A percentile compares a stretch with the other conserved stretches of the same genome.
Conservation (phyloP, 331 rosid genomes). For the Saraca asoca region DNA sequence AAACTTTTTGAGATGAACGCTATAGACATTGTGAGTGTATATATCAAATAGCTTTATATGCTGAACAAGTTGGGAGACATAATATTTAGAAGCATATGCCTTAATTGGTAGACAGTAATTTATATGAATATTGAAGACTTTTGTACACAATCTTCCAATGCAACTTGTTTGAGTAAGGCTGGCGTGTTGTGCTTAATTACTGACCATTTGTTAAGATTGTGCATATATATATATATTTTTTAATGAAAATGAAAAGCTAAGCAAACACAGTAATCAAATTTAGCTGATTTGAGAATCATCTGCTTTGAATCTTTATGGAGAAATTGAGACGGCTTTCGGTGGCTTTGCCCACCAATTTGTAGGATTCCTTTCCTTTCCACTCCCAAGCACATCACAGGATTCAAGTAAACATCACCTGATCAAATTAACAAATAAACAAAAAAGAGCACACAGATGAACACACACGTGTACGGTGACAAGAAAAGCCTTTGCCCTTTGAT, state of each 20-base stretch:
- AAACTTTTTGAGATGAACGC: too few relatives aligned
- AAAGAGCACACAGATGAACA: constrained; percentile 15
- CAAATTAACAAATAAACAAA: too few relatives aligned
- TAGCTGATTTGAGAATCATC: constrained; percentile 54
- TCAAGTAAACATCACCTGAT: too few relatives aligned
- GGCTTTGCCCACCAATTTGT: constrained; percentile 69
- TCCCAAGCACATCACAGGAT: constrained; percentile 13
- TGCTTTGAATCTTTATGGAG: constrained; percentile 56
- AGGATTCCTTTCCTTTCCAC: constrained; percentile 62
- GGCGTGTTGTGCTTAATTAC: constrained; percentile 44
- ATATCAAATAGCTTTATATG: neutral
- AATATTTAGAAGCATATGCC: constrained; percentile 41
- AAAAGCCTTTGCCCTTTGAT: constrained; percentile 23
- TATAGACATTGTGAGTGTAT: too few relatives aligned
- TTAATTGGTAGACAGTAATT: constrained; percentile 39
- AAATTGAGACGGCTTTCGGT: constrained; percentile 57
- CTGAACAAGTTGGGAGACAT: constrained; percentile 57
- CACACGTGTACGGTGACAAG: neutral
- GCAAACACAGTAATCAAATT: constrained; percentile 51
- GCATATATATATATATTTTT: too few relatives aligned
- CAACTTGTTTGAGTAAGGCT: constrained; percentile 5
- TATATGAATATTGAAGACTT: too few relatives aligned
- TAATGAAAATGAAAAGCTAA: too few relatives aligned
- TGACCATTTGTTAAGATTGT: constrained; percentile 35
- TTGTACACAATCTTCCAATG: constrained; percentile 19